Base-by-base conservation (phyloP, 306 rosid species). In the Gastrolobium bilobum region DNA sequence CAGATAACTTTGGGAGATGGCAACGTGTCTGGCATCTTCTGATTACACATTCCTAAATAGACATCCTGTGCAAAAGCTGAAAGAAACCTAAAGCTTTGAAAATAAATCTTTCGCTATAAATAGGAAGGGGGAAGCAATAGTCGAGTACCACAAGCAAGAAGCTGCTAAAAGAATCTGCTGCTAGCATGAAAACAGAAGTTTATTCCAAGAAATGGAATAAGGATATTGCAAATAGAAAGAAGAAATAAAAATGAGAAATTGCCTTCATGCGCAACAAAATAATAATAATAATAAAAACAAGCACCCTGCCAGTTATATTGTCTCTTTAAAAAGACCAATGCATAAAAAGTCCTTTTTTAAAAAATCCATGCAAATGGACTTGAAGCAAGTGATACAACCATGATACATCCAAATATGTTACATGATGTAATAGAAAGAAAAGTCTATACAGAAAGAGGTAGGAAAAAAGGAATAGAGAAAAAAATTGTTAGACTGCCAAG, bases 131-230 rank as follows among this genome's bases (percentile, higher is more conserved):
- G 58, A 54, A 15, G 73, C 14, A 67, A 38, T 7, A 39, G 66
- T 63, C 64, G 65, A 67, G 31, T 14, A 73, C 60, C 57, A 57
- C 74, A 67, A 51, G 48, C 77, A 81, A 67, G 31, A 73, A 85
- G 48, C 39, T 53, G 74, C 20, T 44, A 11, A 78, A 63, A 74
- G 62, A 62, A 56, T 79, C 56, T 57, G 43, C 46, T 31, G 39
- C 57, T 47, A 30, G 62, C 60, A 64, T 15, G 44, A 72, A 56
- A 4, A 61, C 31, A 26, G 57, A 30, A 64, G 31, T 46, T 71
- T 43, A 9, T 50, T 78, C 10, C 64, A 8, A 77, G 56, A 29
- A 37, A 35, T 9, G 14, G 47, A 64, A 64, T 46, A 80, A 58
- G 15, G 62, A 68, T 51, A 31, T 51, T 59, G 34, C 56, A 15